A percentile compares a stretch with the other conserved stretches of the same genome.
Evolutionary conservation across 441 rosid genomes (phyloP).

Genomic region (Euphorbia schlechtendalii): DNA sequence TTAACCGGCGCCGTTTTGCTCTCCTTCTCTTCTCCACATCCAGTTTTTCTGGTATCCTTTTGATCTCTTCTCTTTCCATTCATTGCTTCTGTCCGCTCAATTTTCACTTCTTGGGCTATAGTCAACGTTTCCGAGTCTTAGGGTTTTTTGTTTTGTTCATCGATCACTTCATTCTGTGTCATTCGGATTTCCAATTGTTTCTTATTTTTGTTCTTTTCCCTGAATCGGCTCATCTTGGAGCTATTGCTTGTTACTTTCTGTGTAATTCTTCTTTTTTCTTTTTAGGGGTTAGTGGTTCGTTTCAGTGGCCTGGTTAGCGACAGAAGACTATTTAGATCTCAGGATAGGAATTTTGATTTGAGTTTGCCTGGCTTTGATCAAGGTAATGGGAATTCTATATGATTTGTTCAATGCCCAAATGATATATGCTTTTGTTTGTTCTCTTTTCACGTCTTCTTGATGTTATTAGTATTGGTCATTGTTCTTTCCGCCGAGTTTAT

Average conservation of each 20-base stretch:
- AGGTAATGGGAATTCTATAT: neutral
- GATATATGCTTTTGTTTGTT: neutral
- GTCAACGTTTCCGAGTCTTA: slow-evolving; percentile 12
- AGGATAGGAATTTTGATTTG: neutral
- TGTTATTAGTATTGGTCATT: neutral
- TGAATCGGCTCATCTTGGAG: neutral
- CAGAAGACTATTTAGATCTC: too few relatives aligned
- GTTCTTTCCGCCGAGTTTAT: slow-evolving; percentile 3
- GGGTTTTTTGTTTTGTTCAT: neutral
- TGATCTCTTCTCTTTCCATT: slow-evolving; percentile 6
- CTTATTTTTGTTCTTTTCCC: neutral
- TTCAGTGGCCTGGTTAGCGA: too few relatives aligned
- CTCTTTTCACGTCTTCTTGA: neutral
- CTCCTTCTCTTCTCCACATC: neutral
- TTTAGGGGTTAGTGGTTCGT: too few relatives aligned
- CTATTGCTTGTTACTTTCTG: neutral
- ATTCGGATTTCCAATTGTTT: neutral
- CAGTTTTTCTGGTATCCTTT: slow-evolving; percentile 14
- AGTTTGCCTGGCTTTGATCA: neutral
- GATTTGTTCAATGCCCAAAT: neutral
- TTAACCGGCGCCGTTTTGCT: slow-evolving; percentile 16
- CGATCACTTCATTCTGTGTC: neutral
- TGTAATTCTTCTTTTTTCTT: neutral
- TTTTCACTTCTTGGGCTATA: neutral
- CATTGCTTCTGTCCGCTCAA: too few relatives aligned